Evolutionary conservation across 441 rosid species (phyloP).

Genomic region (Aleurites moluccanus): DNA sequence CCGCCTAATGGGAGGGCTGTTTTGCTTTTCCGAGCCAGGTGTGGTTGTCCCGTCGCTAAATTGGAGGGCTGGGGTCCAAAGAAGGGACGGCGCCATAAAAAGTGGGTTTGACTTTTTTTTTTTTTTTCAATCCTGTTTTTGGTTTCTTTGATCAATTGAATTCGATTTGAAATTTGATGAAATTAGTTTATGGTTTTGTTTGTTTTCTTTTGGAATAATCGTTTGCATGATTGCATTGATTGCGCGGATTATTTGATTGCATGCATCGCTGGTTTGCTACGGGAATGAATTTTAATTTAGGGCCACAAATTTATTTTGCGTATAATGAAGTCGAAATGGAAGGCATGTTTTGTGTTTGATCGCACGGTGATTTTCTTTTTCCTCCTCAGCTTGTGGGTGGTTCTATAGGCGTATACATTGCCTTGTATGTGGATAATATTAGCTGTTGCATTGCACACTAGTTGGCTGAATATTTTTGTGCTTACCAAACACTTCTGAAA

Average conservation of each 20-base stretch:
- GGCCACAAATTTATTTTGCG: neutral
- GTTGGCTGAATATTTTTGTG: neutral
- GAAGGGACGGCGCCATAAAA: slow-evolving; percentile 76
- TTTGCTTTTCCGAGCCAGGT: slow-evolving; percentile 33
- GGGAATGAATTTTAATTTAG: neutral
- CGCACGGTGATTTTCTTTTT: too few species aligned
- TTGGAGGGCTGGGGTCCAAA: slow-evolving; percentile 84
- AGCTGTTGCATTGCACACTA: neutral
- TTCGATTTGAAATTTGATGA: neutral
- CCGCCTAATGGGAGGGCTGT: slow-evolving; percentile 40
- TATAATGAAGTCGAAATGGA: neutral
- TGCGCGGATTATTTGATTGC: too few species aligned
- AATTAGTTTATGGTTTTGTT: neutral
- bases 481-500: neutral
- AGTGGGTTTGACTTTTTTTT: slow-evolving; percentile 45
- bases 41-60: slow-evolving; percentile 94
- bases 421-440: neutral
- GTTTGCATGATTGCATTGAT: too few species aligned
- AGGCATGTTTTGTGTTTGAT: neutral
- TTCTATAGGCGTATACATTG: neutral
- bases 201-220: neutral
- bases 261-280: too few species aligned
- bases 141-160: slow-evolving; percentile 4
- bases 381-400: too few species aligned
- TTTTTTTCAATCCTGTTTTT: neutral